These are phyloP conservation scores for Fusarium bulbicola DNA, from an alignment of 2,329 filamentous ascomycete species.

Conservation along the genomic window DNA sequence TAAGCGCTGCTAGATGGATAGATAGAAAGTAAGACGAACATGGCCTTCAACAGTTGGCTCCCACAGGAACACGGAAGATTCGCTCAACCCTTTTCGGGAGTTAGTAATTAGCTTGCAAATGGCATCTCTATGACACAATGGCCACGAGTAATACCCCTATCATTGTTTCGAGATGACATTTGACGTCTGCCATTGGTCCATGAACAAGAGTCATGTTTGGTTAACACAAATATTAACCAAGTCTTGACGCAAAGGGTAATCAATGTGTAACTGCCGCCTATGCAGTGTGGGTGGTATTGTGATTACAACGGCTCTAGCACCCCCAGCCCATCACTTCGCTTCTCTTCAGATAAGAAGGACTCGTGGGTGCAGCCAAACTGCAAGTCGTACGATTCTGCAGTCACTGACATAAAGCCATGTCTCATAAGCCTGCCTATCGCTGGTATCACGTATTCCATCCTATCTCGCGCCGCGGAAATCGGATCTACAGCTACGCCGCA, in stretches of 20 bases:
- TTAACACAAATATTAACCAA: not conserved
- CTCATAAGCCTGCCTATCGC: slow-evolving; percentile 7
- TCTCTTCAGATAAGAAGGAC: slow-evolving; percentile 16
- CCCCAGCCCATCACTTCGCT: slow-evolving; percentile 1
- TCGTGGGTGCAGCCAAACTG: not conserved
- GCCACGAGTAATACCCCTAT: not conserved
- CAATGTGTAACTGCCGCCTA: not conserved
- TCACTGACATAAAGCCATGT: slow-evolving; percentile 28
- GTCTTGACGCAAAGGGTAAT: not conserved
- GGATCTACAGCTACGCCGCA: slow-evolving; percentile 23
- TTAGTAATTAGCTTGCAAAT: not conserved
- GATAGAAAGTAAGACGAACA: not conserved
- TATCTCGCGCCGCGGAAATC: slow-evolving; percentile 9
- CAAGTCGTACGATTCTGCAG: slow-evolving; percentile 35
- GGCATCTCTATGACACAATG: not conserved
- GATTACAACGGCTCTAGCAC: slow-evolving; percentile 6
- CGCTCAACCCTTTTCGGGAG: slow-evolving; percentile 13
- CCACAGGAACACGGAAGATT: not conserved
- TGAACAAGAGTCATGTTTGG: not conserved
- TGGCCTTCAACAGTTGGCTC: slow-evolving; percentile 6
- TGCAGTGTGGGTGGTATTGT: slow-evolving; percentile 22
- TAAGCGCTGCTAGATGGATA: slow-evolving; percentile 2
- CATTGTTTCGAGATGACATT: not conserved
- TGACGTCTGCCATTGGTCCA: not conserved
- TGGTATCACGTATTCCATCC: not conserved